Percentiles rank a stretch among this genome's conserved stretches.
phyloP scores from a whole-genome alignment of 176 grass and related monocot species.

The Oryza longistaminata region DNA sequence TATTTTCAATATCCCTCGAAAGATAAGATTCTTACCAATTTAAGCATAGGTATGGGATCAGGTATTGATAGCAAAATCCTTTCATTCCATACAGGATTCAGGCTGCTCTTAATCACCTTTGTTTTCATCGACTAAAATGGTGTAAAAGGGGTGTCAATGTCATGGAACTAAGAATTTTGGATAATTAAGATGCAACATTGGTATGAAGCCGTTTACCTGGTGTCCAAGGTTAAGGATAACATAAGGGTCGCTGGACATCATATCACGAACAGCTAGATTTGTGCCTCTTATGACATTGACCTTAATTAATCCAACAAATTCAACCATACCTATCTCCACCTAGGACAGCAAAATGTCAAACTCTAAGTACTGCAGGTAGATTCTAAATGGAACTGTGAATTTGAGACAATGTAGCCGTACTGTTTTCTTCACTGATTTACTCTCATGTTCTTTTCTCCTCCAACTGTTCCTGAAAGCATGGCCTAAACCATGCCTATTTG shows the following conservation, averaged over 20 bases:
- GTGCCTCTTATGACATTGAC: conserved; percentile 76
- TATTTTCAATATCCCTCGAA: background rate
- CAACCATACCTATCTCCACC: conserved; percentile 88
- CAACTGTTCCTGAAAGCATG: conserved; percentile 86
- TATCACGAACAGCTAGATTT: conserved; percentile 86
- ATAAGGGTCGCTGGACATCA: conserved; percentile 95
- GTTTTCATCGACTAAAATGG: conserved; percentile 87
- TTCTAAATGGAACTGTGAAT: background rate
- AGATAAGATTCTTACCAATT: conserved; percentile 53
- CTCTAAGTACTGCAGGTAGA: background rate
- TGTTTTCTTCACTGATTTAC: conserved; percentile 72
- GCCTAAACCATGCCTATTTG: conserved; percentile 57
- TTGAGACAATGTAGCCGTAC: conserved; percentile 27
- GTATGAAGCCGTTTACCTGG: conserved; percentile 53
- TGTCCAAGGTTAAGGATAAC: conserved; percentile 90
- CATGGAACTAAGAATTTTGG: conserved; percentile 20
- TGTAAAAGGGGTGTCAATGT: conserved; percentile 11
- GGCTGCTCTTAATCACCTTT: conserved; percentile 85
- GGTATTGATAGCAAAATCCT: conserved; percentile 80
- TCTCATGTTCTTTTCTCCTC: conserved; percentile 78
- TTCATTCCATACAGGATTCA: conserved; percentile 96
- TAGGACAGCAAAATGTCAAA: conserved; percentile 32
- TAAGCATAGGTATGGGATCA: conserved; percentile 71
- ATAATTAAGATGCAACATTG: background rate
- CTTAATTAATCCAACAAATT: conserved; percentile 91